Evolutionary conservation across 2,329 filamentous ascomycete species (phyloP), one percentile per base, ranked within the genome.

Genomic region (Calonectria pteridis): DNA sequence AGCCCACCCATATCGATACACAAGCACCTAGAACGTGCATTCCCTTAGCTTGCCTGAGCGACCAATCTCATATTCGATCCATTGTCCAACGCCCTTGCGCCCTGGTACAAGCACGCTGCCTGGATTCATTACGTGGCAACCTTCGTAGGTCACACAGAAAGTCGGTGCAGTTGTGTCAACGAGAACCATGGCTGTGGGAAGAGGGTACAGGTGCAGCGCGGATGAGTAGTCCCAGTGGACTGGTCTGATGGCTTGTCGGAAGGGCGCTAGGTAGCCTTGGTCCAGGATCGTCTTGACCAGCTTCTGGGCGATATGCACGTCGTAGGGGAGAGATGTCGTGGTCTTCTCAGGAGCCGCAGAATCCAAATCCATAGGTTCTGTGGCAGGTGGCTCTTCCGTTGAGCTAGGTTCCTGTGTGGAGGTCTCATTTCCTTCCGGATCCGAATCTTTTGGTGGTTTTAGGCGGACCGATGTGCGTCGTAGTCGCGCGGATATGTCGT

Each of bases 111-210:
- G 89, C 64, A 99, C 84, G 63, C 90, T 89, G 7, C 95, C 95
- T 0, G 97, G 96, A 83, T 99, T 99, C 90, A 99, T 93, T 40
- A 98, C 96, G 85, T 97, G 94, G 81, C 97, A 98, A 0, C 96
- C 96, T 84, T 98, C 96, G 81, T 98, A 98, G 18, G 94, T 98
- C 76, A 98, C 88, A 68, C 93, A 94, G 81, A 98, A 99, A 0
- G 95, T 90, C 18, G 94, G 93, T 13, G 93, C 93, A 51, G 96
- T 94, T 0, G 93, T 88, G 84, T 99, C 97, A 2, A 95, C 93
- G 5, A 99, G 85, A 20, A 97, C 91, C 81, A 98, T 87, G 0
- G 94, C 92, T 26, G 94, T 96, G 2, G 97, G 97, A 33, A 98
- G 85, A 11, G 96, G 97, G 83, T 98, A 98, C 28, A 99, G 86